Percentiles rank a stretch among this genome's conserved stretches.
Conservation (phyloP, 441 rosid genomes). For the Syzygium syzygioides region DNA sequence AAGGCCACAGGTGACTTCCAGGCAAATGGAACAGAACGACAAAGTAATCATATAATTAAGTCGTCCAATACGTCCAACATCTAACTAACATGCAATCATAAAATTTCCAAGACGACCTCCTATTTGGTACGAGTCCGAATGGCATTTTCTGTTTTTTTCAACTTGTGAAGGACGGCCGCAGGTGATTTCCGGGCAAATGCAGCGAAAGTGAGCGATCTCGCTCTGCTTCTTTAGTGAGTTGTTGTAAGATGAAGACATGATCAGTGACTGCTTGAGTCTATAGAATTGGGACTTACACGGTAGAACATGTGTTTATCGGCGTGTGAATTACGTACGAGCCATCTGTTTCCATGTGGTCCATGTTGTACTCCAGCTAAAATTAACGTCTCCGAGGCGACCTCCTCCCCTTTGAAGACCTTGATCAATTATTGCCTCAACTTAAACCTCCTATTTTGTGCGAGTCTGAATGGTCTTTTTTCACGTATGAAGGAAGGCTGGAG, state of each 20-base stretch:
- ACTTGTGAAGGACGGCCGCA: neutral
- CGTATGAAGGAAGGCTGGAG: neutral
- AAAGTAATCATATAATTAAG: neutral
- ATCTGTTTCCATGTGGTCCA: neutral
- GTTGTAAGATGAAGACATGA: neutral
- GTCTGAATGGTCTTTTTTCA: neutral
- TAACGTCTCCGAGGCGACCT: neutral
- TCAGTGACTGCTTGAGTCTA: neutral
- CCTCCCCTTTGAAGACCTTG: neutral
- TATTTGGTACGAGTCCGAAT: neutral
- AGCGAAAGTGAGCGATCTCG: neutral
- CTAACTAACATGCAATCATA: neutral
- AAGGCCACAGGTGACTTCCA: neutral
- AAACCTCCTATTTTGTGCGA: neutral
- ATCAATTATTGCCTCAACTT: neutral
- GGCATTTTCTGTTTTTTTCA: neutral
- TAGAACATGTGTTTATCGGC: neutral
- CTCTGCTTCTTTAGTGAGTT: no score
- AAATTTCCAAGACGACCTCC: neutral
- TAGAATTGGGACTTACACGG: neutral
- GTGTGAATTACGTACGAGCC: neutral
- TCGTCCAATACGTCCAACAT: neutral
- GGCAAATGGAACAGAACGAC: neutral
- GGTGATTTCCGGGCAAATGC: neutral
- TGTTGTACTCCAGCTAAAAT: neutral